Percentiles rank a stretch among this genome's conserved stretches.
These are phyloP conservation scores for Santalum album DNA, from an alignment of 164 flowering plant genomes.

Conservation along the genomic window DNA sequence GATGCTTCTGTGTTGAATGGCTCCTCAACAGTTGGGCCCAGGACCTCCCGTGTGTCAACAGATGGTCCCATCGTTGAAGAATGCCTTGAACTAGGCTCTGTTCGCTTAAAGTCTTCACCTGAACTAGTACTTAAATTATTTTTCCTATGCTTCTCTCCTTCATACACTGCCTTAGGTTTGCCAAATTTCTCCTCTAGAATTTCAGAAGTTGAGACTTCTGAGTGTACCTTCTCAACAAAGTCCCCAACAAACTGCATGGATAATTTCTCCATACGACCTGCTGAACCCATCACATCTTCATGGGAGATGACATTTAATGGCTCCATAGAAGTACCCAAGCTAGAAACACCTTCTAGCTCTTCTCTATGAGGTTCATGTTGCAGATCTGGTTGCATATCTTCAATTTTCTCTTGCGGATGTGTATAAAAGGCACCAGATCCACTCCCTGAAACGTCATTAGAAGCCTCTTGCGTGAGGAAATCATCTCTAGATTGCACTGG, in stretches of 20 bases:
- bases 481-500: conserved; percentile 11
- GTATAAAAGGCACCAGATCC: conserved; percentile 11
- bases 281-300: conserved; percentile 58
- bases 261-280: conserved; percentile 38
- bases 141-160: conserved; percentile 15
- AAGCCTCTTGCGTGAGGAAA: conserved; percentile 16
- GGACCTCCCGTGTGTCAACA: conserved; percentile 71
- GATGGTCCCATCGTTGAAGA: conserved; percentile 54
- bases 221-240: conserved; percentile 44
- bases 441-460: conserved; percentile 20
- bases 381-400: conserved; percentile 13
- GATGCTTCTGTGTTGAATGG: conserved; percentile 25
- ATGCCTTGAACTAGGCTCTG: conserved; percentile 28
- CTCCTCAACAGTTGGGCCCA: conserved; percentile 33
- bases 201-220: conserved; percentile 41
- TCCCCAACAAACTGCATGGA: conserved; percentile 54
- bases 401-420: conserved; percentile 14
- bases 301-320: conserved; percentile 14
- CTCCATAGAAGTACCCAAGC: conserved; percentile 15
- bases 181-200: conserved; percentile 22
- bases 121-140: conserved; percentile 14
- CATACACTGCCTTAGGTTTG: conserved; percentile 13
- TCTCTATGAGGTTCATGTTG: conserved; percentile 10
- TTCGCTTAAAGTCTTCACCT: conserved; percentile 18
- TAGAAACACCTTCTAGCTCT: neutral